phyloP scores from a whole-genome alignment of 2,329 filamentous ascomycete genomes.

The Colletotrichum plurivorum region DNA sequence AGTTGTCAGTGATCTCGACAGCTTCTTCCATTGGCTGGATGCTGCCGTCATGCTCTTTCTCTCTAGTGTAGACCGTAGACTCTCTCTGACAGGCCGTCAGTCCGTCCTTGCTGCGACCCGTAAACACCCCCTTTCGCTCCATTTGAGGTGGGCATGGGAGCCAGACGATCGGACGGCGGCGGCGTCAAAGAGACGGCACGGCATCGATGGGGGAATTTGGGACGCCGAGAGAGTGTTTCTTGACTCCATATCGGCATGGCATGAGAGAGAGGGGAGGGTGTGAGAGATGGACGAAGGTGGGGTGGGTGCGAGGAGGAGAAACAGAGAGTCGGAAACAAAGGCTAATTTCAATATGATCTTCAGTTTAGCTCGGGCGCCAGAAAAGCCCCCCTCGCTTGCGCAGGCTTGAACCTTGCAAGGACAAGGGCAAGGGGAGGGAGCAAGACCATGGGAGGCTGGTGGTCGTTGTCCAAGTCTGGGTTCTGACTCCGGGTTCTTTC shows the following conservation, averaged over 20 bases:
- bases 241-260: slow-evolving; percentile 33
- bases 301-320: slow-evolving; percentile 18
- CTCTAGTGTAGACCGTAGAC: not conserved
- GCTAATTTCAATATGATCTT: slow-evolving; percentile 42
- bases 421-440: slow-evolving; percentile 18
- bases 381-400: slow-evolving; percentile 41
- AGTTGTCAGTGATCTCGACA: slow-evolving; percentile 25
- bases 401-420: slow-evolving; percentile 39
- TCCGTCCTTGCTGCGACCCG: slow-evolving; percentile 5
- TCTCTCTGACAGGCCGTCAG: slow-evolving; percentile 20
- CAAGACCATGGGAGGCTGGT: slow-evolving; percentile 5
- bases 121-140: not conserved
- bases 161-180: slow-evolving; percentile 23
- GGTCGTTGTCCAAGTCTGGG: slow-evolving; percentile 2
- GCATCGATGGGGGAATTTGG: slow-evolving; percentile 25
- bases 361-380: slow-evolving; percentile 39
- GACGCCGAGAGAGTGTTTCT: slow-evolving; percentile 29
- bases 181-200: slow-evolving; percentile 31
- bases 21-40: slow-evolving; percentile 9
- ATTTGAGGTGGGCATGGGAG: slow-evolving; percentile 1
- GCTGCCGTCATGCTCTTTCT: slow-evolving; percentile 22
- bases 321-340: slow-evolving; percentile 42
- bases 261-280: slow-evolving; percentile 16
- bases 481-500: slow-evolving; percentile 13
- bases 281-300: slow-evolving; percentile 5